Conservation (phyloP, 768 basidiomycete genomes). For the Hirschioporus abietinus region DNA sequence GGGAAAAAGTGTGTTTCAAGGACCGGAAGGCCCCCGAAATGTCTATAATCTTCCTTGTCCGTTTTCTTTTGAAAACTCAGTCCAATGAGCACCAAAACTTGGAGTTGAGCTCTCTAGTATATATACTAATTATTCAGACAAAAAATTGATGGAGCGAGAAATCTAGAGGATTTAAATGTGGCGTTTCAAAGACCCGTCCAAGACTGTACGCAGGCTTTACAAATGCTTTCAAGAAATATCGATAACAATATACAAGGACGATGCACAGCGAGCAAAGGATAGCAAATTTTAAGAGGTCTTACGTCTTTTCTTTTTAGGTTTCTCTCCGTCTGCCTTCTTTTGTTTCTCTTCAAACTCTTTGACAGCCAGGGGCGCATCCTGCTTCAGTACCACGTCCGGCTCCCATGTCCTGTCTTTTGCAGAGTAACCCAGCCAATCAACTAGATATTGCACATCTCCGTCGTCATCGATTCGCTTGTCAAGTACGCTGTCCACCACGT, state of each 20-base stretch:
- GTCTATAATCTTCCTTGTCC: too few relatives aligned
- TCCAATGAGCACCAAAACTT: too few relatives aligned
- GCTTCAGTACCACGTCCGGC: conserved; percentile 35
- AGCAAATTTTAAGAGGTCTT: not conserved
- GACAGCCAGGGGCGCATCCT: conserved; percentile 45
- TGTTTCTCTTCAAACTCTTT: conserved; percentile 28
- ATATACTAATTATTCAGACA: too few relatives aligned
- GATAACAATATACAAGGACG: not conserved
- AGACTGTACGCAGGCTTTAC: not conserved
- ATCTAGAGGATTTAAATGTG: too few relatives aligned
- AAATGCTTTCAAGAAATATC: not conserved
- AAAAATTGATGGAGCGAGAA: too few relatives aligned
- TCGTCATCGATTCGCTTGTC: conserved; percentile 31
- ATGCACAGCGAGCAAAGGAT: not conserved
- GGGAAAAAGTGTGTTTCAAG: too few relatives aligned
- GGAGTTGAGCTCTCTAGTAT: too few relatives aligned
- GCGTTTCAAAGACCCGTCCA: too few relatives aligned
- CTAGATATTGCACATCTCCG: conserved; percentile 37
- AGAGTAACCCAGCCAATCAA: conserved; percentile 54
- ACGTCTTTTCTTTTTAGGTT: not conserved
- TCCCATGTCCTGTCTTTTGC: conserved; percentile 56
- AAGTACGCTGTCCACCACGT: conserved; percentile 31
- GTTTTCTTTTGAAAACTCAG: too few relatives aligned
- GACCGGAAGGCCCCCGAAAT: too few relatives aligned
- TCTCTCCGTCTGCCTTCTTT: not conserved